A percentile compares a stretch with the other conserved stretches of the same genome.
These are phyloP conservation scores for Fraxinus sp. DNA, from an alignment of 305 asterid species.

Conservation along the genomic window DNA sequence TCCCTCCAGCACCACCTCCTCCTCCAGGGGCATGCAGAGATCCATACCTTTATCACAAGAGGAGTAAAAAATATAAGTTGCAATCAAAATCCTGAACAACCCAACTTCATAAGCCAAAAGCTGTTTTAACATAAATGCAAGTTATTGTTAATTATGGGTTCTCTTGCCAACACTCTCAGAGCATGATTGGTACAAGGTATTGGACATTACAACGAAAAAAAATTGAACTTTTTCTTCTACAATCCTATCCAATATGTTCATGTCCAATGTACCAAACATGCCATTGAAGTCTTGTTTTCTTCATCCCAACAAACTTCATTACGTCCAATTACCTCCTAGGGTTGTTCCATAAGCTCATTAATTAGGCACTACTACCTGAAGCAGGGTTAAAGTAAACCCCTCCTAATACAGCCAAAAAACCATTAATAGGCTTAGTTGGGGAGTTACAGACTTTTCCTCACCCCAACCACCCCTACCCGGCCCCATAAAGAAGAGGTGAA, in stretches of 20 bases:
- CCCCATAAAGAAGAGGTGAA: background rate
- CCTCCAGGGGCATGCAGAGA: background rate
- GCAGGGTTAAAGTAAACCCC: background rate
- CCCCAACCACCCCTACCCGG: background rate
- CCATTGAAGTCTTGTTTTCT: background rate
- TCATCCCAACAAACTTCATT: background rate
- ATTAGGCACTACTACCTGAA: background rate
- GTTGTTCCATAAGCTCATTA: background rate
- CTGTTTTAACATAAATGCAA: background rate
- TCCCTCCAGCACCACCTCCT: background rate
- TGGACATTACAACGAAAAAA: background rate
- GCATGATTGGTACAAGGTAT: background rate
- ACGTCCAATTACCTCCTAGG: background rate
- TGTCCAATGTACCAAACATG: background rate
- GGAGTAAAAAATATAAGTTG: background rate
- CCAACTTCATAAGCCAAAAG: background rate
- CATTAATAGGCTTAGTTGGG: background rate
- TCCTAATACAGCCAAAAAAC: background rate
- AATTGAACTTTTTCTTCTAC: background rate
- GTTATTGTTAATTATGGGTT: background rate
- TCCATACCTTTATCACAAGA: constrained; percentile 17
- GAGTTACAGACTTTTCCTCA: background rate
- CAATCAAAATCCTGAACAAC: background rate
- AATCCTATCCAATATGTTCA: background rate
- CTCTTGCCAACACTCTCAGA: background rate